phyloP scores from a whole-genome alignment of 495 filamentous ascomycete genomes.

The Aspergillus ostianus region DNA sequence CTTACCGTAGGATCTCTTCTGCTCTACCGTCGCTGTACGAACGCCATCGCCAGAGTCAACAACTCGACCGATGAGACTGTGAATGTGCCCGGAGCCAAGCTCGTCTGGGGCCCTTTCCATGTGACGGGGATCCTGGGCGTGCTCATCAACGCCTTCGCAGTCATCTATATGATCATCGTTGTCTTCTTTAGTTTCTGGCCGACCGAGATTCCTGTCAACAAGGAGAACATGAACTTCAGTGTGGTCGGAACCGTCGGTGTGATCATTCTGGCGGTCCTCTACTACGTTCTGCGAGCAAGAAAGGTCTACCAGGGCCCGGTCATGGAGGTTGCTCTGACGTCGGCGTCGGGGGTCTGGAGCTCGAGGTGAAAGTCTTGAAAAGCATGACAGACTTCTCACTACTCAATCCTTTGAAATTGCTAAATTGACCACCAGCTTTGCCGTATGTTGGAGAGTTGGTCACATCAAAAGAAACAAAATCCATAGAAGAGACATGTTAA shows the following conservation, averaged over 20 bases:
- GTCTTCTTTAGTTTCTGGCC: constrained; percentile 56
- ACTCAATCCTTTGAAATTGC: too few relatives aligned
- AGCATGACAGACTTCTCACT: too few relatives aligned
- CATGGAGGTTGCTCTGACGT: constrained; percentile 27
- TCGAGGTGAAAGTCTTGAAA: background rate
- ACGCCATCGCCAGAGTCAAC: constrained; percentile 26
- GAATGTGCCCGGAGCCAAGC: constrained; percentile 30
- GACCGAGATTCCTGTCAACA: constrained; percentile 26
- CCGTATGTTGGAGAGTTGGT: too few relatives aligned
- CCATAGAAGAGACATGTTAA: too few relatives aligned
- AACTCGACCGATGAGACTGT: constrained; percentile 12
- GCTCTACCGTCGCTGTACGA: constrained; percentile 45
- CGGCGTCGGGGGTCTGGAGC: background rate
- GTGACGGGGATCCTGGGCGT: constrained; percentile 29
- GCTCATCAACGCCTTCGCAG: constrained; percentile 29
- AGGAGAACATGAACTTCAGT: constrained; percentile 46
- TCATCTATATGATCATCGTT: constrained; percentile 45
- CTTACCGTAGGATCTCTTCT: constrained; percentile 43
- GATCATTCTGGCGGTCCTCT: constrained; percentile 43
- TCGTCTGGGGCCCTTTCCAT: constrained; percentile 44
- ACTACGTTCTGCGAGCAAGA: constrained; percentile 43
- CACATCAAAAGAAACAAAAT: too few relatives aligned
- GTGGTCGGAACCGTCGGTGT: constrained; percentile 40
- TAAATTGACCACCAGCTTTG: too few relatives aligned
- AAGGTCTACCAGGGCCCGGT: constrained; percentile 47